Percentiles rank a stretch among this genome's conserved stretches.
phyloP scores from a whole-genome alignment of 805 yeast genomes.

The Sugiyamaella lignohabitans region DNA sequence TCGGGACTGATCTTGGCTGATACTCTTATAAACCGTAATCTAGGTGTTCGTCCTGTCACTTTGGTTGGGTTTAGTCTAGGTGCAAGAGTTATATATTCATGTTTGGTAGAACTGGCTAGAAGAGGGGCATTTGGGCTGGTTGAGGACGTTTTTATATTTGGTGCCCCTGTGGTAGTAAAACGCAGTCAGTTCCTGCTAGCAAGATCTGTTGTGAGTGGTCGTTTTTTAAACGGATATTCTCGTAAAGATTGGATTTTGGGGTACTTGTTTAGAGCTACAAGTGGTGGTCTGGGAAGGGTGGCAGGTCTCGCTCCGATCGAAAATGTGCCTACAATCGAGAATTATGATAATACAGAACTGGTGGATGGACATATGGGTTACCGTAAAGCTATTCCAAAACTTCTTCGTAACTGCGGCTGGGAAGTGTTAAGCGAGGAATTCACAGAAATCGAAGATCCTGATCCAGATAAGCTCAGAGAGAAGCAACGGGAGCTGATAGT shows the following conservation, averaged over 20 bases:
- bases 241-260: slow-evolving; percentile 95
- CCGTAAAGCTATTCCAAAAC: slow-evolving; percentile 84
- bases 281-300: slow-evolving; percentile 88
- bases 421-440: slow-evolving; percentile 85
- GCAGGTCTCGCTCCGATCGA: slow-evolving; percentile 82
- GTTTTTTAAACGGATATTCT: slow-evolving; percentile 84
- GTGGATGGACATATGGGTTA: slow-evolving; percentile 98
- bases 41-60: slow-evolving; percentile 90
- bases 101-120: slow-evolving; percentile 77
- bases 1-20: slow-evolving; percentile 91
- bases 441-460: slow-evolving; percentile 93
- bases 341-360: slow-evolving; percentile 75
- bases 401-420: slow-evolving; percentile 64
- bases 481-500: slow-evolving; percentile 66
- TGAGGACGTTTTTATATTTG: slow-evolving; percentile 82
- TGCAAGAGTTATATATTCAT: slow-evolving; percentile 84
- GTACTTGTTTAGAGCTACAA: slow-evolving; percentile 87
- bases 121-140: slow-evolving; percentile 82
- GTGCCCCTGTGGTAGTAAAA: slow-evolving; percentile 79
- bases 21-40: slow-evolving; percentile 74
- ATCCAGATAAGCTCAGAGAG: slow-evolving; percentile 76
- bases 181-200: slow-evolving; percentile 72
- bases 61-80: slow-evolving; percentile 92
- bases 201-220: slow-evolving; percentile 81
- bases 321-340: slow-evolving; percentile 55